Evolutionary conservation across 345 rosid species (phyloP).

Genomic region (Linum tenue): DNA sequence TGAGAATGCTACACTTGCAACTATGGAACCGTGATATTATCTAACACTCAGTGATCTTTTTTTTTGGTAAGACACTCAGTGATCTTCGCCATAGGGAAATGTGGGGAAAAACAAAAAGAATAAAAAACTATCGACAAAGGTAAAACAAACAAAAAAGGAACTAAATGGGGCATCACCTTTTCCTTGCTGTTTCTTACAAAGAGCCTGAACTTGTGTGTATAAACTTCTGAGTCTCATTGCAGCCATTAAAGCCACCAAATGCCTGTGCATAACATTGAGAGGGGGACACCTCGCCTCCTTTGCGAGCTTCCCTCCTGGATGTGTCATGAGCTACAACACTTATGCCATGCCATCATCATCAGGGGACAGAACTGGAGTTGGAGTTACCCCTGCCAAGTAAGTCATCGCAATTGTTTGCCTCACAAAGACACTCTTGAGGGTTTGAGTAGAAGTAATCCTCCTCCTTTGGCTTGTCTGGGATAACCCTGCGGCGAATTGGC

Average conservation of each 20-base stretch:
- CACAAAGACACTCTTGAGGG: constrained; percentile 90
- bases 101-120: constrained; percentile 13
- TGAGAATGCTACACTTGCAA: constrained; percentile 10
- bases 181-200: constrained; percentile 20
- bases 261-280: constrained; percentile 2
- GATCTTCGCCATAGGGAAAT: constrained; percentile 7
- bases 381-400: constrained; percentile 32
- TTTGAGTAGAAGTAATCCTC: constrained; percentile 97
- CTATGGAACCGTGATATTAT: constrained; percentile 14
- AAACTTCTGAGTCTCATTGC: neutral
- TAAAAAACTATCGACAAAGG: constrained; percentile 23
- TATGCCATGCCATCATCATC: constrained; percentile 2
- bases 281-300: constrained; percentile 1
- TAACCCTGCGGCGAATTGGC: constrained; percentile 48
- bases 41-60: constrained; percentile 9
- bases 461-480: constrained; percentile 83
- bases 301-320: constrained; percentile 9
- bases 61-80: too few relatives aligned
- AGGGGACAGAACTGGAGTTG: constrained; percentile 22
- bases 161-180: constrained; percentile 9
- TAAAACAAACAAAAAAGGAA: neutral
- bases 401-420: constrained; percentile 48
- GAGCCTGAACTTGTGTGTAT: constrained; percentile 15
- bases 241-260: constrained; percentile 10
- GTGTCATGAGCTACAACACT: too few relatives aligned